A percentile compares a stretch with the other conserved stretches of the same genome.
Evolutionary conservation across 2,329 filamentous ascomycete species (phyloP).

Genomic region (Xylaria arbuscula): DNA sequence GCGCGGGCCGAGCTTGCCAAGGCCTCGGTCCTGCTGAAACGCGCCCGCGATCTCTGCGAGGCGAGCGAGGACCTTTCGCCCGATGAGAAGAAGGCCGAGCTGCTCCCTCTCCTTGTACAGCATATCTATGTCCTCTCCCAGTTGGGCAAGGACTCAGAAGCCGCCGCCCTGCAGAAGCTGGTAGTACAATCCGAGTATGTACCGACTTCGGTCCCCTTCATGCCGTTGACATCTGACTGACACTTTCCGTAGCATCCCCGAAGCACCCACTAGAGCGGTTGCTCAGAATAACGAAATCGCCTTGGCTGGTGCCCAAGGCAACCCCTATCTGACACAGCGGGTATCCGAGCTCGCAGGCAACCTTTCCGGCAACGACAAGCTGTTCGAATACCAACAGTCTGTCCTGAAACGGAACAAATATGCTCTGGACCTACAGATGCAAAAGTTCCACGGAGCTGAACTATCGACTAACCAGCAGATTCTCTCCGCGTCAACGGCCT

Average conservation of each 20-base stretch:
- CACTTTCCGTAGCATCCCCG: slow-evolving; percentile 65
- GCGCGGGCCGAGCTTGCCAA: slow-evolving; percentile 73
- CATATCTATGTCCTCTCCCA: slow-evolving; percentile 77
- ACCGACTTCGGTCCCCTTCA: slow-evolving; percentile 2
- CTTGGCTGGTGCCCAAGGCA: slow-evolving; percentile 58
- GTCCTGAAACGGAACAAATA: slow-evolving; percentile 72
- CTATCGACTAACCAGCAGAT: slow-evolving; percentile 59
- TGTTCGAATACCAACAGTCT: slow-evolving; percentile 77
- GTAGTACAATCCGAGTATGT: slow-evolving; percentile 70
- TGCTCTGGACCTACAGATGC: slow-evolving; percentile 71
- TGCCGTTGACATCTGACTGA: slow-evolving; percentile 29
- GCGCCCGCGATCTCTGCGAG: slow-evolving; percentile 77
- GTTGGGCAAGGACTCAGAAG: slow-evolving; percentile 74
- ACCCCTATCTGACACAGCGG: slow-evolving; percentile 76
- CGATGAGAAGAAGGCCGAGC: slow-evolving; percentile 78
- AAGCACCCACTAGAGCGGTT: slow-evolving; percentile 73
- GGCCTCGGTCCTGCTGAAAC: slow-evolving; percentile 74
- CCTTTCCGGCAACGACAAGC: slow-evolving; percentile 67
- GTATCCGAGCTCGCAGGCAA: slow-evolving; percentile 66
- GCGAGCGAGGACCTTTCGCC: slow-evolving; percentile 77
- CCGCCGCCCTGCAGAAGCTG: slow-evolving; percentile 69
- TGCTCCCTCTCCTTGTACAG: slow-evolving; percentile 80
- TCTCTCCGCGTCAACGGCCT: slow-evolving; percentile 45
- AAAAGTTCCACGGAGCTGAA: slow-evolving; percentile 74
- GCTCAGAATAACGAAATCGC: slow-evolving; percentile 71